These are phyloP conservation scores for Globisporangium uncinulatum DNA, from an alignment of 352 stramenopile genomes.

Conservation along the genomic window DNA sequence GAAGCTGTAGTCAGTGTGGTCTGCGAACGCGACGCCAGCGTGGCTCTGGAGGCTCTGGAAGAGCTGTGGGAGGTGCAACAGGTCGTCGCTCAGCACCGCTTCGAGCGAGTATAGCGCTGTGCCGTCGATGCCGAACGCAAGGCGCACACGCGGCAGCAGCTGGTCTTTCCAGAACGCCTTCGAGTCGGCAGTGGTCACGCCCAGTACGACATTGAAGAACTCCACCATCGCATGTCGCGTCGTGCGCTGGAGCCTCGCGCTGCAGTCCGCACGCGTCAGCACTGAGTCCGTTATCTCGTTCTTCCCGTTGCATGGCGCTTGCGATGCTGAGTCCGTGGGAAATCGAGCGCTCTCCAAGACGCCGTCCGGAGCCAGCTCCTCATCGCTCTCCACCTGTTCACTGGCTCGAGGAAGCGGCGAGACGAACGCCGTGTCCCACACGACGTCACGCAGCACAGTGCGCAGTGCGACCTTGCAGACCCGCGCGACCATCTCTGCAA, in stretches of 20 bases:
- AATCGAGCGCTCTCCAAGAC: background rate
- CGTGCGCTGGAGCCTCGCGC: conserved; percentile 15
- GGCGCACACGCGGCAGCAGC: conserved; percentile 34
- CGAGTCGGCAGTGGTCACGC: conserved; percentile 18
- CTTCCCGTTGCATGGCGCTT: background rate
- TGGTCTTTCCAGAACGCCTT: conserved; percentile 44
- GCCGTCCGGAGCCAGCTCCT: background rate
- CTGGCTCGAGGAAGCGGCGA: background rate
- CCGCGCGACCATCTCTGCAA: conserved; percentile 57
- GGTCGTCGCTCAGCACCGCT: conserved; percentile 26
- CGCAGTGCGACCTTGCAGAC: conserved; percentile 51
- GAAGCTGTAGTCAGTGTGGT: conserved; percentile 35
- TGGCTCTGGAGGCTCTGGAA: conserved; percentile 43
- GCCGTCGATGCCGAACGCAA: conserved; percentile 31
- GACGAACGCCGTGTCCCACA: conserved; percentile 5
- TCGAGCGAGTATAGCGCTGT: conserved; percentile 16
- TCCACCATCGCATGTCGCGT: conserved; percentile 21
- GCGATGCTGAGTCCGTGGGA: too few relatives aligned
- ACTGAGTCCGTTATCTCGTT: conserved; percentile 7
- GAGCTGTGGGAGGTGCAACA: conserved; percentile 48
- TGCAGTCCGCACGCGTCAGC: conserved; percentile 14
- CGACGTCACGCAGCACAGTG: conserved; percentile 25
- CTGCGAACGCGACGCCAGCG: conserved; percentile 16
- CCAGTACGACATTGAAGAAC: conserved; percentile 60
- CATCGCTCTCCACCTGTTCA: background rate